These are phyloP conservation scores for Fusarium nanum DNA, from an alignment of 2,329 filamentous ascomycete species.

Conservation along the genomic window DNA sequence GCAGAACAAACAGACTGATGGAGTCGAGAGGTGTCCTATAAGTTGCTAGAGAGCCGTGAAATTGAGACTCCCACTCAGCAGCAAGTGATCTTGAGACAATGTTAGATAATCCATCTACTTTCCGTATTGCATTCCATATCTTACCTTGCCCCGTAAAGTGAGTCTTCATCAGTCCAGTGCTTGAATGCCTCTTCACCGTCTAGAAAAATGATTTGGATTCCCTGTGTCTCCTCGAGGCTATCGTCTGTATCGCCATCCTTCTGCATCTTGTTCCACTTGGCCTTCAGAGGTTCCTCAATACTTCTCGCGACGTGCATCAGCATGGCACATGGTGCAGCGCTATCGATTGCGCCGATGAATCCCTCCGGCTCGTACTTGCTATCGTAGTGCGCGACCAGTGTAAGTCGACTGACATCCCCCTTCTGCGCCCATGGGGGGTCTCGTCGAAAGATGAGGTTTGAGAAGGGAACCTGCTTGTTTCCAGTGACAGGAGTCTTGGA, in stretches of 20 bases:
- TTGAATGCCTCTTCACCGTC: constrained; percentile 96
- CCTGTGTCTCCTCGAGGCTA: constrained; percentile 78
- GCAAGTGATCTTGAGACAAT: constrained; percentile 71
- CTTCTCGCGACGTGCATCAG: constrained; percentile 86
- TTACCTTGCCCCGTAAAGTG: constrained; percentile 86
- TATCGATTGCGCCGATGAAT: constrained; percentile 94
- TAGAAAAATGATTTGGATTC: constrained; percentile 88
- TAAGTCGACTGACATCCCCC: constrained; percentile 83
- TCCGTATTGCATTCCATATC: constrained; percentile 28
- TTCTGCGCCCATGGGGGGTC: constrained; percentile 84
- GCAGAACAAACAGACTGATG: constrained; percentile 89
- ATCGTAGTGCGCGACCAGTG: constrained; percentile 94
- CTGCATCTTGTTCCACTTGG: constrained; percentile 83
- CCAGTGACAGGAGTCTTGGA: constrained; percentile 82
- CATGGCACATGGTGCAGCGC: constrained; percentile 93
- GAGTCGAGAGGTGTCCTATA: constrained; percentile 80
- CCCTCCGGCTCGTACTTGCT: constrained; percentile 82
- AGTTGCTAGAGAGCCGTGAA: constrained; percentile 77
- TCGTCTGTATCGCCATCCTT: constrained; percentile 64
- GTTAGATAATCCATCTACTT: constrained; percentile 1
- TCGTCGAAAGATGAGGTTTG: constrained; percentile 85
- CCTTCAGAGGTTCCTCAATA: constrained; percentile 81
- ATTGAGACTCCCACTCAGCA: constrained; percentile 78
- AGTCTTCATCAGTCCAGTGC: constrained; percentile 82
- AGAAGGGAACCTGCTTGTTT: constrained; percentile 79